Base-by-base conservation (phyloP, 257 asterid species). In the Vinca minor region DNA sequence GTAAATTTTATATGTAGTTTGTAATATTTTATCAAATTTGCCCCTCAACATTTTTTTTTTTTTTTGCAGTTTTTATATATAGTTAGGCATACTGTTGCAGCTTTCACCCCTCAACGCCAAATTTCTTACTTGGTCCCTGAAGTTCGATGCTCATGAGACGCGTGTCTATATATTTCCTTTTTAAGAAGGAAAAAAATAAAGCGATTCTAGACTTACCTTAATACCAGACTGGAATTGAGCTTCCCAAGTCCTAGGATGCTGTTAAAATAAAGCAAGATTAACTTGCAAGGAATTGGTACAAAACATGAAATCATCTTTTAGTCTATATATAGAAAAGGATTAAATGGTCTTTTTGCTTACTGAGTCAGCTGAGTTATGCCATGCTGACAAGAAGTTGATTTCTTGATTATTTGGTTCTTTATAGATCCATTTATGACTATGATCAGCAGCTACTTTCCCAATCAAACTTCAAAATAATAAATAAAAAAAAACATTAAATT, bases 161-260 rank as follows among this genome's bases (percentile, higher is more conserved):
- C n/a, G n/a, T n/a, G n/a, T n/a, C n/a, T n/a, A n/a, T n/a, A n/a
- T n/a, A n/a, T n/a, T n/a, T n/a, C n/a, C n/a, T n/a, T n/a, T n/a
- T n/a, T n/a, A n/a, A n/a, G n/a, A n/a, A n/a, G n/a, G n/a, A n/a
- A n/a, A n/a, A n/a, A n/a, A n/a, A n/a, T n/a, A n/a, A n/a, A n/a
- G n/a, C n/a, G n/a, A n/a, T n/a, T n/a, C n/a, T n/a, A n/a, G n/a
- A 49, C 10, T 66, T 75, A 93, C 99, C 97, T 93, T 89, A 31
- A 93, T 89, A 65, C 99, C 99, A 38, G 94, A 89, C 62, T 83
- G 95, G 70, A 93, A 93, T 72, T 93, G 99, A 69, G 97, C 97
- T 79, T 93, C 97, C 99, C 99, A 93, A 66, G 99, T 89, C 70
- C 97, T 87, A 12, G 99, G 99, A 69, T 85, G 88, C 99, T 93